Evolutionary conservation across 306 rosid genomes (phyloP).

Genomic region (Vigna reflexopilosa): DNA sequence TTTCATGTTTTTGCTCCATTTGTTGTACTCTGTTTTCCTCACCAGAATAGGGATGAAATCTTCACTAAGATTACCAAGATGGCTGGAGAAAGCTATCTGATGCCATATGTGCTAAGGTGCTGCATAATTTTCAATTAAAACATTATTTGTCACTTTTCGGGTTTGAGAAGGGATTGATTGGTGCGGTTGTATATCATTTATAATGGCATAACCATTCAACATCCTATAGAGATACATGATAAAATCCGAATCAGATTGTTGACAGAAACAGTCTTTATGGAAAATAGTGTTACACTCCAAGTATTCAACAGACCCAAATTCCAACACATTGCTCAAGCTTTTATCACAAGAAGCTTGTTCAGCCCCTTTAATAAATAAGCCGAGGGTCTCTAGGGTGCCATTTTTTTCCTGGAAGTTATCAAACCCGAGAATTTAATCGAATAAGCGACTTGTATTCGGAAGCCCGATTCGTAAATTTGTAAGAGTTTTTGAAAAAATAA

Average conservation of each 20-base stretch:
- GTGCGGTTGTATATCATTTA: constrained; percentile 37
- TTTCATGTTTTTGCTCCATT: constrained; percentile 85
- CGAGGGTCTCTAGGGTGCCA: too few relatives aligned
- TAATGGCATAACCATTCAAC: constrained; percentile 22
- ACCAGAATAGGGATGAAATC: constrained; percentile 88
- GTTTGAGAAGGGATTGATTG: constrained; percentile 17
- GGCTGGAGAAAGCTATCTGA: constrained; percentile 85
- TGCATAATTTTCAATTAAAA: constrained; percentile 4
- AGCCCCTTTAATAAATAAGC: too few relatives aligned
- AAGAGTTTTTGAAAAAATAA: too few relatives aligned
- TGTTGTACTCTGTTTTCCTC: constrained; percentile 83
- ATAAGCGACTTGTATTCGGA: too few relatives aligned
- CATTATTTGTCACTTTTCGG: constrained; percentile 17
- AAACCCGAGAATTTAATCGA: too few relatives aligned
- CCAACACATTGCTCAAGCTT: not conserved
- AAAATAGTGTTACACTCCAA: not conserved
- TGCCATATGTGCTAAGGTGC: not conserved
- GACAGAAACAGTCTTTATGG: not conserved
- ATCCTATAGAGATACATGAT: not conserved
- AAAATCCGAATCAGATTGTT: not conserved
- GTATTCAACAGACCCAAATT: not conserved
- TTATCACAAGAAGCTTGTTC: too few relatives aligned
- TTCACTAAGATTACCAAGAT: constrained; percentile 81
- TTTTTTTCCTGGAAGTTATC: too few relatives aligned
- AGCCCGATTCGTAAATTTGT: too few relatives aligned